Conservation (phyloP, 2,329 filamentous ascomycete genomes). For the Amylocarpus encephaloides region DNA sequence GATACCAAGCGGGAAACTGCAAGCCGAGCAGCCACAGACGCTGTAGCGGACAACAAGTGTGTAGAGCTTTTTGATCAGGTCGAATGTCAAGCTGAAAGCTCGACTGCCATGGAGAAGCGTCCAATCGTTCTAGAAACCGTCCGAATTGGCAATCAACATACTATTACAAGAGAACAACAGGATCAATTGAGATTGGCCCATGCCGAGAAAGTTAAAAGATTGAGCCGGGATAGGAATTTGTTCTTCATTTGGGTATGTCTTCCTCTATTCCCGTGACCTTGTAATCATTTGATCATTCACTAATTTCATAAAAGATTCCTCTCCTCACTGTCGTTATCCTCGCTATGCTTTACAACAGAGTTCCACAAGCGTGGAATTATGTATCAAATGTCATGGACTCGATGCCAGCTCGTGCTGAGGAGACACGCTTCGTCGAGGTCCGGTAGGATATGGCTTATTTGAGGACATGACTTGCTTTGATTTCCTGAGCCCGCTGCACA, state of each 20-base stretch:
- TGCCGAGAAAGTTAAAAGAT: slow-evolving; percentile 55
- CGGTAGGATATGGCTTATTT: slow-evolving; percentile 8
- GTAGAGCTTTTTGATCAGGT: slow-evolving; percentile 45
- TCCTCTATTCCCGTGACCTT: too few species aligned
- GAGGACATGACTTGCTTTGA: background rate
- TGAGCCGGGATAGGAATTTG: slow-evolving; percentile 58
- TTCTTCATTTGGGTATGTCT: slow-evolving; percentile 60
- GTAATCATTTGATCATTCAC: too few species aligned
- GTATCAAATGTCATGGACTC: slow-evolving; percentile 17
- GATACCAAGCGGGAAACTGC: slow-evolving; percentile 55
- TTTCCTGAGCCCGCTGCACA: background rate
- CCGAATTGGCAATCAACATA: slow-evolving; percentile 56
- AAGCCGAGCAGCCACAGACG: slow-evolving; percentile 50
- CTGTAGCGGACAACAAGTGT: slow-evolving; percentile 53
- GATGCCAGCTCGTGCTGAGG: slow-evolving; percentile 12
- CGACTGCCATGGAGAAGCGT: slow-evolving; percentile 36
- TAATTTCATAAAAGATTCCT: too few species aligned
- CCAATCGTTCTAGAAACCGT: slow-evolving; percentile 37
- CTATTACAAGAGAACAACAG: slow-evolving; percentile 59
- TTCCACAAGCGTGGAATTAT: slow-evolving; percentile 40
- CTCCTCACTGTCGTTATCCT: slow-evolving; percentile 43
- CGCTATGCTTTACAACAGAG: slow-evolving; percentile 45
- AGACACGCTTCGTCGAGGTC: slow-evolving; percentile 25
- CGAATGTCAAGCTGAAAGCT: slow-evolving; percentile 29
- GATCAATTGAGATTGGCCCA: slow-evolving; percentile 56